Evolutionary conservation across 495 filamentous ascomycete species (phyloP).

Genomic region (Aeminium ludgeri): DNA sequence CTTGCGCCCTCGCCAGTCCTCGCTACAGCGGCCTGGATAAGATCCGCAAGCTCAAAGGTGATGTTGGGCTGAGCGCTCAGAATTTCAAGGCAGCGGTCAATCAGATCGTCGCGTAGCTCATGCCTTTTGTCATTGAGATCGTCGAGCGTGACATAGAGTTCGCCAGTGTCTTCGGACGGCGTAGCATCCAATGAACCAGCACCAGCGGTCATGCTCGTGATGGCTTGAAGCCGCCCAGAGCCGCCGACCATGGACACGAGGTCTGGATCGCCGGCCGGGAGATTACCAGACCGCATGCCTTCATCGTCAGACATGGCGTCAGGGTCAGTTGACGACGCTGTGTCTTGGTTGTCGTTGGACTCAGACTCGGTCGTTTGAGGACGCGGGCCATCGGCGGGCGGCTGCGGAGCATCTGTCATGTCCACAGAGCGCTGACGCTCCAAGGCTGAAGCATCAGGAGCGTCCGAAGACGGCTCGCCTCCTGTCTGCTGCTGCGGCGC

Average conservation of each 20-base stretch:
- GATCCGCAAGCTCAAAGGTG: constrained; percentile 78
- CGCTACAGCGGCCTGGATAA: constrained; percentile 60
- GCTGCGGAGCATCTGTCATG: constrained; percentile 5
- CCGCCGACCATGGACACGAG: constrained; percentile 7
- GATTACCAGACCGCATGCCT: background rate
- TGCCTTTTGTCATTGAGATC: constrained; percentile 67
- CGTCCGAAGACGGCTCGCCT: background rate
- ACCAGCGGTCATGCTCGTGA: background rate
- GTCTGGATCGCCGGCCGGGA: constrained; percentile 2
- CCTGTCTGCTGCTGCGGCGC: background rate
- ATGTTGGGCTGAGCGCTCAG: constrained; percentile 73
- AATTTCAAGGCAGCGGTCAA: constrained; percentile 79
- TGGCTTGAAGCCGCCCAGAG: background rate
- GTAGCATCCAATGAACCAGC: background rate
- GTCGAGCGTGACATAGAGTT: constrained; percentile 44
- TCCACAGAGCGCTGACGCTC: constrained; percentile 3
- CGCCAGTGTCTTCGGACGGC: constrained; percentile 1
- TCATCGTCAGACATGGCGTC: constrained; percentile 9
- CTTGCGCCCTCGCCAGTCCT: constrained; percentile 48
- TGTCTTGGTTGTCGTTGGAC: no score
- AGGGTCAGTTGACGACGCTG: background rate
- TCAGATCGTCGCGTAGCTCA: constrained; percentile 54
- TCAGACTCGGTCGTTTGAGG: no score
- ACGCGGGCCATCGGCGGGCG: background rate
- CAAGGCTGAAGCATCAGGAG: background rate